Conservation (phyloP, 2,329 filamentous ascomycete species). For the Penicillium frequentans region DNA sequence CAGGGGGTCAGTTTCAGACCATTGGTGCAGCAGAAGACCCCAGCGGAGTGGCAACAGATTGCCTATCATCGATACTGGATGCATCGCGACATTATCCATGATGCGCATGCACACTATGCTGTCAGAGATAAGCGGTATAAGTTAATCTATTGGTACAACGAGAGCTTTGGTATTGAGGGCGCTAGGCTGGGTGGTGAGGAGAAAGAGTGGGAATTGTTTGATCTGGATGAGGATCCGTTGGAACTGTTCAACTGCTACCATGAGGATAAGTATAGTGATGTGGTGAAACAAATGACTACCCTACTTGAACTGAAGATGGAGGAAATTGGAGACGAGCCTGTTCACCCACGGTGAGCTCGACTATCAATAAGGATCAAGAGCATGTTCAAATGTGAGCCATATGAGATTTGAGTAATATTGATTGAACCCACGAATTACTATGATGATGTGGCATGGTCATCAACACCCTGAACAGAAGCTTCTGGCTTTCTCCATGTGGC, state of each 20-base stretch:
- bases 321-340: conserved; percentile 50
- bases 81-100: conserved; percentile 53
- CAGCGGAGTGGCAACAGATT: conserved; percentile 50
- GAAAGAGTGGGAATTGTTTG: conserved; percentile 57
- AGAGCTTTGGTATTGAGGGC: conserved; percentile 48
- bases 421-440: no score
- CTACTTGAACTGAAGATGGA: conserved; percentile 52
- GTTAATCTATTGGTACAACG: conserved; percentile 59
- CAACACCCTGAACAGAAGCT: no score
- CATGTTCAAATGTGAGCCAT: neutral
- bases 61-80: conserved; percentile 60
- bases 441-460: no score
- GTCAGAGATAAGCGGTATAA: conserved; percentile 55
- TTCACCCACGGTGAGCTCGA: conserved; percentile 2
- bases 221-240: conserved; percentile 52
- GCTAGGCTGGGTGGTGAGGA: conserved; percentile 43
- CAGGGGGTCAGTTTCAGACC: conserved; percentile 50
- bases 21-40: conserved; percentile 41
- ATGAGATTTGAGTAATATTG: neutral
- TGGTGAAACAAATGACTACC: conserved; percentile 43
- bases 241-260: conserved; percentile 51
- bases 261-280: conserved; percentile 37
- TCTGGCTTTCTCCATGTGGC: no score
- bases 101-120: conserved; percentile 55
- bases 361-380: conserved; percentile 6